Base-by-base conservation (phyloP, 2,329 filamentous ascomycete genomes). In the Juglanconis oblonga region DNA sequence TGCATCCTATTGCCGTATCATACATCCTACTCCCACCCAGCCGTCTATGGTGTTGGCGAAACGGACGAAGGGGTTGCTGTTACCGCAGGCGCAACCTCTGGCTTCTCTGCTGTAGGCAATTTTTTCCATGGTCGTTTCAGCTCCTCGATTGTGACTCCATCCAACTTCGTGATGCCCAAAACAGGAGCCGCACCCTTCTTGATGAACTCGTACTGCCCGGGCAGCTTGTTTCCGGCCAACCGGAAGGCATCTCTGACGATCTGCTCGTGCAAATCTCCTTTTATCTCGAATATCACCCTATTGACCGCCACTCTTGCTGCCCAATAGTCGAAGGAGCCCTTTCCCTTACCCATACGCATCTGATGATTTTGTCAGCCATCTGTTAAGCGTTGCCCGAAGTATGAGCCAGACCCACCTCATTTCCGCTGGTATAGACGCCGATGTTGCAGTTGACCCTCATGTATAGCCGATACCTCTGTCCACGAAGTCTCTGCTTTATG, bases 311-410 rank as follows among this genome's bases (percentile, higher is more conserved):
- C 87, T 75, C 94, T 87, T 29, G 90, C 86, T 4, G 94, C 92
- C 95, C 95, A 99, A 72, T 96, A 91, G 73, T 99, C 95, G 72
- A 99, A 98, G 64, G 88, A 90, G 68, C 95, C 95, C 75, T 99
- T 99, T 77, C 95, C 95, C 78, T 98, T 99, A 74, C 95, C 95
- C 96, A 99, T 99, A 84, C 95, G 89, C 74, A 92, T 89, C 86
- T 88, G 17, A 29, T 9, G 14, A 33, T 42, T 14, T 38, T 31
- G 51, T 64, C 29, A 64, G 59, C 51, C 11, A 50, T n/a, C 6
- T n/a, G 7, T 5, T 5, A 4, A 11, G 17, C 45, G 6, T 44
- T 31, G 24, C 17, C 24, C 32, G 11, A 33, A 45, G 5, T 7
- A 17, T 13, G 33, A 17, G 8, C 42, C 13, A 42, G 24, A 65